Evolutionary conservation across 176 grass and related monocot genomes (phyloP).

Genomic region (Eremochloa ophiuroides): DNA sequence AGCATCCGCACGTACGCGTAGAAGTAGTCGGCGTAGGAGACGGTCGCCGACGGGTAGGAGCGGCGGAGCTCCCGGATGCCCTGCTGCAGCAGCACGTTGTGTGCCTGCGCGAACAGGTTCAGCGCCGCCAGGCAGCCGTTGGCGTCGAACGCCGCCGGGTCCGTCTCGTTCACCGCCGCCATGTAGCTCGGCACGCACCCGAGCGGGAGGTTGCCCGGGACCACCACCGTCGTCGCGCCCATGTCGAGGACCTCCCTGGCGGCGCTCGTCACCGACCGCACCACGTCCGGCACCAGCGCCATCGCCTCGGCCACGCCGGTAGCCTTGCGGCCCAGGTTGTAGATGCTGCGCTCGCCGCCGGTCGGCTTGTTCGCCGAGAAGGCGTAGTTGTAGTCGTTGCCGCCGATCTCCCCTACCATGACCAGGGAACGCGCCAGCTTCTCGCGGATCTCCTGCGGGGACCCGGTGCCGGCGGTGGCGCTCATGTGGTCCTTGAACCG

Average conservation of each 20-base stretch:
- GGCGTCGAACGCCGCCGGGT: constrained; percentile 33
- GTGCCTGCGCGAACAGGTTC: constrained; percentile 50
- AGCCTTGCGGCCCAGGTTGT: neutral
- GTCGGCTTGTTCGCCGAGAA: constrained; percentile 36
- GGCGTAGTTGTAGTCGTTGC: constrained; percentile 79
- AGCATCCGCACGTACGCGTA: constrained; percentile 65
- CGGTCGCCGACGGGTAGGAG: constrained; percentile 20
- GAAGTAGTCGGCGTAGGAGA: constrained; percentile 76
- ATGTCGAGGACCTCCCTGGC: constrained; percentile 51
- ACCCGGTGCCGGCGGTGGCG: neutral
- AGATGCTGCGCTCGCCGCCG: neutral
- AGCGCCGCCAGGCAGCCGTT: constrained; percentile 39
- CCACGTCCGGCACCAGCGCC: constrained; percentile 56
- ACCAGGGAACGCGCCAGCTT: constrained; percentile 37
- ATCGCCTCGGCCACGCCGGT: constrained; percentile 33
- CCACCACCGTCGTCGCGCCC: constrained; percentile 42
- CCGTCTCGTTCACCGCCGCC: constrained; percentile 25
- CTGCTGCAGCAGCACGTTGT: constrained; percentile 50
- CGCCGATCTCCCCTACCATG: constrained; percentile 69
- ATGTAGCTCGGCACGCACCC: constrained; percentile 62
- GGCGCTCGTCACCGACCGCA: constrained; percentile 33
- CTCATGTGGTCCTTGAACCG: constrained; percentile 28
- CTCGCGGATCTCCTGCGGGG: constrained; percentile 24
- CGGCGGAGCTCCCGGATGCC: constrained; percentile 31
- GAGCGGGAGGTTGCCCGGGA: constrained; percentile 62